Base-by-base conservation (phyloP, 148 eudicot species). In the Fagopyrum esculentum region DNA sequence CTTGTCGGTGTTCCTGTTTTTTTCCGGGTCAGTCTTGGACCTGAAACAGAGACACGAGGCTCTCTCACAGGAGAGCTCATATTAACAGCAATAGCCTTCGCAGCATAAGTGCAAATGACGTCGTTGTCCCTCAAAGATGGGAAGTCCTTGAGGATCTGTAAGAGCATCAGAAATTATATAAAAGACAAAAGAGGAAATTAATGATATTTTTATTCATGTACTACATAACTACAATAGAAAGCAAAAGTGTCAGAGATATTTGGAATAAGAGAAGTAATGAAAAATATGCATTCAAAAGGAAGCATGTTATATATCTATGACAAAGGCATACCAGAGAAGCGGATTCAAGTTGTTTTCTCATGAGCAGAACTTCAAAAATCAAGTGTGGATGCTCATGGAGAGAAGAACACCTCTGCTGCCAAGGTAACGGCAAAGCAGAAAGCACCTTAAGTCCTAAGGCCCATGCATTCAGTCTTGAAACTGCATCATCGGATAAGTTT, bases 391-490 rank as follows among this genome's bases (percentile, higher is more conserved):
- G 95, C 88, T 92, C 99, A 80, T 96, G 99, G 66, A 96, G 85
- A 63, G 97, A 83, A 66, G 99, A 96, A 70, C 99, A 96, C 80
- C 93, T 90, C 80, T 96, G 99, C 87, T 96, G 99, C 99, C 98
- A 96, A 75, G 98, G 99, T 77, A 96, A 78, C 30, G 99, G 99
- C 81, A 96, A 85, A 26, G 92, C 86, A 40, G 98, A 93, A 81
- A 96, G 89, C 73, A 96, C 99, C 76, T 92, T 92, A 79, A 96
- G 97, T 69, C 99, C 99, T 77, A 96, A 84, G 40, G 99, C 99
- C 99, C 99, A 96, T 16, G 93, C 86, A 78, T 90, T 96, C 81
- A 96, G 84, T 85, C 94, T 82, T 60, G 91, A 83, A 70, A 96
- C 89, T 81, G 93, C 98, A 74, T 78, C 81, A 71, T 90, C 95